Evolutionary conservation across 208 protist species (phyloP).

Genomic region (Wallacemonas sp.): DNA sequence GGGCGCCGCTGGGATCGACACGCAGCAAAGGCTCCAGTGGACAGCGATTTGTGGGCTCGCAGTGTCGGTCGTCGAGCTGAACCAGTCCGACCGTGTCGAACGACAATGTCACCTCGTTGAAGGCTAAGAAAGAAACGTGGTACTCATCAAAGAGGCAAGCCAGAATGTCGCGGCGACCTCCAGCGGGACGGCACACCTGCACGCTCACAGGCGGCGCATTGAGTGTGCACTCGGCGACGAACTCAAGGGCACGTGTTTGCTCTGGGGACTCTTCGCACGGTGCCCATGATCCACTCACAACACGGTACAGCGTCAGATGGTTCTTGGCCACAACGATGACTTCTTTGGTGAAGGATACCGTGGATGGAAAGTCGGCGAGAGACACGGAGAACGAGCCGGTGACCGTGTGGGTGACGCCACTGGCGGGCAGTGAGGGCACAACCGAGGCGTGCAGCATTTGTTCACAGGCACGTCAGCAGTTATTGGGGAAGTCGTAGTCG

Average conservation of each 20-base stretch:
- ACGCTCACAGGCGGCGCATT: constrained; percentile 64
- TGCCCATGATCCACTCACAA: background rate
- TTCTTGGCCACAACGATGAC: constrained; percentile 72
- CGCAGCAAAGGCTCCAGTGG: constrained; percentile 66
- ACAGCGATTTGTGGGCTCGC: constrained; percentile 34
- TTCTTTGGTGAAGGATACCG: constrained; percentile 21
- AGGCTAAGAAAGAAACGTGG: constrained; percentile 80
- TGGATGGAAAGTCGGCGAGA: constrained; percentile 11
- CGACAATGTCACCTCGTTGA: constrained; percentile 48
- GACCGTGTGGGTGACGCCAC: constrained; percentile 71
- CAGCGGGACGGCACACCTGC: constrained; percentile 49
- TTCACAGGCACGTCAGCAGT: too few species aligned
- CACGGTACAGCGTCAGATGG: constrained; percentile 62
- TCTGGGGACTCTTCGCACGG: background rate
- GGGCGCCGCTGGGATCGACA: constrained; percentile 54
- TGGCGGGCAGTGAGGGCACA: constrained; percentile 62
- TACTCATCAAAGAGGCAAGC: constrained; percentile 82
- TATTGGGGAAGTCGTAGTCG: too few species aligned
- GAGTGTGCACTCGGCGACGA: constrained; percentile 47
- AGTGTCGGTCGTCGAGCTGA: constrained; percentile 69
- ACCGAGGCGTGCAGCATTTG: constrained; percentile 81
- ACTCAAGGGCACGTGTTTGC: constrained; percentile 6
- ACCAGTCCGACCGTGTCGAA: constrained; percentile 78
- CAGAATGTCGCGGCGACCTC: constrained; percentile 53
- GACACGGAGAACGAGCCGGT: constrained; percentile 60